Base-by-base conservation (phyloP, 495 filamentous ascomycete genomes). In the Evansstolkia leycettana region DNA sequence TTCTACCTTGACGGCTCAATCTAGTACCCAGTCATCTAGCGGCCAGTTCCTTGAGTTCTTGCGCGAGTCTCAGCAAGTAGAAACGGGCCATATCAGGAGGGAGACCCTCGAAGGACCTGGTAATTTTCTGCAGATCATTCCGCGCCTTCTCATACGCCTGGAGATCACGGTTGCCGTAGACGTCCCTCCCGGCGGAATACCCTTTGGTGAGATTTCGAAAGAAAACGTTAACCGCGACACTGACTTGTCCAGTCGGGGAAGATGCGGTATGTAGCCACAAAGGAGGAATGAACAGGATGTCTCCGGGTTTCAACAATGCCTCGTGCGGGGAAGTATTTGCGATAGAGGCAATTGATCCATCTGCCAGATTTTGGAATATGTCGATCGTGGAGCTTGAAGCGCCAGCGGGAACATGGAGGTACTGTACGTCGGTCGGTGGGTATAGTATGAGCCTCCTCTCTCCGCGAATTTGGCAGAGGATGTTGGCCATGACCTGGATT, bases 141-240 rank as follows among this genome's bases (percentile, higher is more conserved):
- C 89, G 67, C 1, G 78, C 82, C 45, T 80, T 84, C 54, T 90
- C 82, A 46, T 90, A 94, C 7, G 80, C 80, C 27, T 78, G 75
- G 26, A 94, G 48, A 56, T 95, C 89, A 8, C 84, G 68, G 52
- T 90, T 93, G 5, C 82, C 86, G 51, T 94, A 93, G 2, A 93
- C 80, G 56, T 94, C 87, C 43, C 70, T 69, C 7, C 86, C 85
- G 16, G 71, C 43, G 5, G 85, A 73, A 57, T 94, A 93, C 2
- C 72, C 75, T 10, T 57, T 59, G 16, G 73, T 61, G 7, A 88
- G 58, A 37, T 78, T 80, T 26, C 72, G 73, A 50, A 93, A 94
- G 64, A 90, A 93, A 9, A 87, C 72, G 48, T 94, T 92, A 3
- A 94, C 76, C 1, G 80, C 81, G 5, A 93, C 63, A 44, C 82